Conservation (phyloP, 768 basidiomycete species). For the Tulasnella sp. region DNA sequence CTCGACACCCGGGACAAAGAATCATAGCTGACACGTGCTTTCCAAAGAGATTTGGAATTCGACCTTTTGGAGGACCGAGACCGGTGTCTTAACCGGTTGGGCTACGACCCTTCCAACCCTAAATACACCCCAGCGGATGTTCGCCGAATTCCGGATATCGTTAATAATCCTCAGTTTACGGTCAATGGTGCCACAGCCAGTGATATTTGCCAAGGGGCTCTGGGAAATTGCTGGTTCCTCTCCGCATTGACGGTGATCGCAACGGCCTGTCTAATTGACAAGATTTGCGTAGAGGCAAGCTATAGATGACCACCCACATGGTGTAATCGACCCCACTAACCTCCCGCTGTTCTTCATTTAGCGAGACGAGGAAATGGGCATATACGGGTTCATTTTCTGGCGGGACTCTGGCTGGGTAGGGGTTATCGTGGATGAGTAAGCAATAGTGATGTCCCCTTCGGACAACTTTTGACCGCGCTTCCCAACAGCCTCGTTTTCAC, state of each 20-base stretch:
- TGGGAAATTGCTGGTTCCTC: conserved; percentile 55
- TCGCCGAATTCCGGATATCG: conserved; percentile 48
- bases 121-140: conserved; percentile 40
- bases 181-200: conserved; percentile 43
- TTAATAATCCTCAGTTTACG: conserved; percentile 50
- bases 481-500: conserved; percentile 46
- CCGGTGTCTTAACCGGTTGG: conserved; percentile 43
- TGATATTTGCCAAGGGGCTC: conserved; percentile 47
- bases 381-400: conserved; percentile 59
- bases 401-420: conserved; percentile 50
- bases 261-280: conserved; percentile 46
- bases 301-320: too few relatives aligned
- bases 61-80: conserved; percentile 46
- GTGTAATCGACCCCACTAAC: background rate
- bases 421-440: conserved; percentile 55
- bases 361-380: conserved; percentile 50
- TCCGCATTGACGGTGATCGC: conserved; percentile 51
- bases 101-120: conserved; percentile 27
- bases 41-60: conserved; percentile 52
- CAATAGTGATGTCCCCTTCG: background rate
- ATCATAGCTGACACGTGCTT: background rate
- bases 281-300: conserved; percentile 49
- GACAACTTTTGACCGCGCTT: background rate
- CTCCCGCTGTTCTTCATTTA: conserved; percentile 29
- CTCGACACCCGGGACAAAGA: background rate